A percentile compares a stretch with the other conserved stretches of the same genome.
Conservation (phyloP, 257 asterid genomes). For the Salvia hispanica region DNA sequence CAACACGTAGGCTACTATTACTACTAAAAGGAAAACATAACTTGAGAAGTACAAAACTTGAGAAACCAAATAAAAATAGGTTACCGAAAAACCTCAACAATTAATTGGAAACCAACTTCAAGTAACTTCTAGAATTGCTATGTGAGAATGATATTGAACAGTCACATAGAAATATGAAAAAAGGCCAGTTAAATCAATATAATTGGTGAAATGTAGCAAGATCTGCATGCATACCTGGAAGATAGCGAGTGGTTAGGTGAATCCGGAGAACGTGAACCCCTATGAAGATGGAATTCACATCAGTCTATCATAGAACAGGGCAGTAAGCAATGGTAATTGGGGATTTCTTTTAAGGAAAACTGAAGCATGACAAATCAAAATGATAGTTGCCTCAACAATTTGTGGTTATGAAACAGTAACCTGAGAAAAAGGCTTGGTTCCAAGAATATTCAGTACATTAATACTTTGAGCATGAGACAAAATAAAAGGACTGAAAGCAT, state of each 20-base stretch:
- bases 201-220: slow-evolving; percentile 9
- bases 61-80: slow-evolving; percentile 4
- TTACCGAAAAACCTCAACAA: slow-evolving; percentile 10
- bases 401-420: background rate
- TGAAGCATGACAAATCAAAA: slow-evolving; percentile 21
- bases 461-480: background rate
- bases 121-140: slow-evolving; percentile 58
- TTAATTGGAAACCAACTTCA: slow-evolving; percentile 41
- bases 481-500: too few relatives aligned
- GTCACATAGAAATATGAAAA: slow-evolving; percentile 29
- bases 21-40: background rate
- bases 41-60: slow-evolving; percentile 6
- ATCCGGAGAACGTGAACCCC: slow-evolving; percentile 68
- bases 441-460: slow-evolving; percentile 6
- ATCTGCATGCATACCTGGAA: slow-evolving; percentile 47
- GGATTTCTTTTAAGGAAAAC: background rate
- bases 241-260: slow-evolving; percentile 59
- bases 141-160: slow-evolving; percentile 56
- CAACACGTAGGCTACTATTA: background rate
- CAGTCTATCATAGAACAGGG: slow-evolving; percentile 29
- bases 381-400: background rate
- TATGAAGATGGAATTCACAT: slow-evolving; percentile 36
- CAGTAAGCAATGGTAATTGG: slow-evolving; percentile 17
- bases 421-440: background rate
- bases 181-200: slow-evolving; percentile 2